A percentile compares a stretch with the other conserved stretches of the same genome.
Evolutionary conservation across 78 protist species (phyloP).

Genomic region (Pigoraptor vietnamica): DNA sequence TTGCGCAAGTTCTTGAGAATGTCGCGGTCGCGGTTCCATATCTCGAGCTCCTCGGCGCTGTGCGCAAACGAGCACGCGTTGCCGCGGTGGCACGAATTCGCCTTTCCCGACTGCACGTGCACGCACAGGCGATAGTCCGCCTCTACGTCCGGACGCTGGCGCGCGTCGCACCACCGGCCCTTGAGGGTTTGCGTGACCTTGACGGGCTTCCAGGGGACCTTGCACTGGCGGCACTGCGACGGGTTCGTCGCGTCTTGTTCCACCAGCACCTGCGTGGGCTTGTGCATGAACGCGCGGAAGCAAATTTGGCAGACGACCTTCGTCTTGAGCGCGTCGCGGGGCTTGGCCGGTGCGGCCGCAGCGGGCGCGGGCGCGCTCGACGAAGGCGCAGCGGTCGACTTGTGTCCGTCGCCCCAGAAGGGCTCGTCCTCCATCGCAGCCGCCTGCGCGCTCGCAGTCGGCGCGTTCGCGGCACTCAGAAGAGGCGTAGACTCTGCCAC

Average conservation of each 20-base stretch:
- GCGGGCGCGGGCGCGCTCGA: background rate
- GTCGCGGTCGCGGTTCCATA: background rate
- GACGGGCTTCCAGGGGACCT: background rate
- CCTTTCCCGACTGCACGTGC: background rate
- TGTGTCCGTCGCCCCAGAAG: background rate
- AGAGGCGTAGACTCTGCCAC: background rate
- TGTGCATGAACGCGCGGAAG: background rate
- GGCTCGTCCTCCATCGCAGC: background rate
- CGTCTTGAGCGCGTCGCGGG: background rate
- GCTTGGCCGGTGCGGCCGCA: background rate
- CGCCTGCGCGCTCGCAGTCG: too few relatives aligned
- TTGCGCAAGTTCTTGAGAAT: background rate
- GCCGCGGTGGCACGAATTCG: background rate
- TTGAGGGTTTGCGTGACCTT: background rate
- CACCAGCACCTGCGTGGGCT: background rate
- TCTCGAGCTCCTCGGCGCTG: background rate
- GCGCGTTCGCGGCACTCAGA: too few relatives aligned
- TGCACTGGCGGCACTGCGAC: background rate
- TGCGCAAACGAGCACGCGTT: background rate
- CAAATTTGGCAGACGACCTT: background rate
- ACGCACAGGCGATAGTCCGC: background rate
- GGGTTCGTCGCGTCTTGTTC: background rate
- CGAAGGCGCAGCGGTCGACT: too few relatives aligned
- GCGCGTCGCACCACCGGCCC: background rate
- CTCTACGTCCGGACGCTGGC: background rate